Base-by-base conservation (phyloP, 2,329 filamentous ascomycete species). In the Neurospora crassa region DNA sequence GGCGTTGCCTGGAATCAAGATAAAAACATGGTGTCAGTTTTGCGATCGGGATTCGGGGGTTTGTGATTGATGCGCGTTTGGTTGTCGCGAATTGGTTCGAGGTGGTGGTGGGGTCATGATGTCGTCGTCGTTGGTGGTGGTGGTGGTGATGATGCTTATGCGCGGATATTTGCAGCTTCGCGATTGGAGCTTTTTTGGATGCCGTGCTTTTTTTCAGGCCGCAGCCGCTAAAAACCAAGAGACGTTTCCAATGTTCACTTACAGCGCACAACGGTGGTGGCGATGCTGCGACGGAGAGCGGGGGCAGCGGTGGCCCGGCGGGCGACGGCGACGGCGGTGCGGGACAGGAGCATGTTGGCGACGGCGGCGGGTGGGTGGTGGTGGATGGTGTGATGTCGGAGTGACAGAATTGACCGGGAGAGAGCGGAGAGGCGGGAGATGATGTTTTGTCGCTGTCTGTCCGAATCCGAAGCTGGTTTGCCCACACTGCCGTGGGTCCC, bases 231-330 rank as follows among this genome's bases (percentile, higher is more conserved):
- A 37, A 37, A 37, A 37, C 7, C 34, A 70, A 34, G 18, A 18
- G 16, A 37, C 10, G 8, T 3, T 20, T 69, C 45, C 34, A 53
- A 43, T 43, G 29, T 59, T 70, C 37, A 78, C 84, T 82, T 88
- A 90, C 89, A 85, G 83, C 88, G 88, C 79, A 87, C 81, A 76
- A 88, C 81, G 74, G 88, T 86, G 79, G 84, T 89, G 76, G 86
- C 82, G 80, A 91, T 89, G 81, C 82, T 85, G 81, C 89, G 88
- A 78, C 85, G 84, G 79, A 85, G 81, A 74, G 82, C 81, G 75
- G 88, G 86, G 71, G 82, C 78, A 73, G 84, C 83, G 78, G 85
- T 84, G 73, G 84, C 88, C 74, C 89, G 87, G 80, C 89, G 88
- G 78, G 87, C 88, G 79, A 84, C 87, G 76, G 85, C 82, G 76